phyloP scores from a whole-genome alignment of 2,329 filamentous ascomycete species.

The Aspergillus transmontanensis region DNA sequence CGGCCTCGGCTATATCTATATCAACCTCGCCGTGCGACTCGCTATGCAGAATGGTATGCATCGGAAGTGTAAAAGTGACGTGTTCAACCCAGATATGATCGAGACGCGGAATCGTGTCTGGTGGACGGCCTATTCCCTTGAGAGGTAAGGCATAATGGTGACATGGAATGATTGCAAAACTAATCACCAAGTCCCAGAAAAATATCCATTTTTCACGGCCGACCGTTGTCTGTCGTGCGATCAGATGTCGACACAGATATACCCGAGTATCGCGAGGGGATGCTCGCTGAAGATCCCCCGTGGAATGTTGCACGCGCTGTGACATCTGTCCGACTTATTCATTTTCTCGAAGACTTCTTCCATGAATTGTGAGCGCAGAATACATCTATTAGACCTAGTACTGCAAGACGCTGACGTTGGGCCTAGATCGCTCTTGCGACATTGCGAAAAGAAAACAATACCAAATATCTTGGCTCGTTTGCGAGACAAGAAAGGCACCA shows the following conservation, averaged over 20 bases:
- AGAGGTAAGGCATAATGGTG: conserved; percentile 41
- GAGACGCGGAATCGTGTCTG: conserved; percentile 55
- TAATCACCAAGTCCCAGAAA: conserved; percentile 33
- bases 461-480: conserved; percentile 13
- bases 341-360: conserved; percentile 24
- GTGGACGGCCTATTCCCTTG: conserved; percentile 56
- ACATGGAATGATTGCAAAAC: accelerated
- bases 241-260: conserved; percentile 54
- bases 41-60: conserved; percentile 61
- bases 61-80: conserved; percentile 47
- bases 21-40: conserved; percentile 54
- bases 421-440: conserved; percentile 18
- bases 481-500: conserved; percentile 9
- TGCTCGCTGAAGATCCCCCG: neutral
- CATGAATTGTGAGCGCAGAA: conserved; percentile 22
- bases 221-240: conserved; percentile 52
- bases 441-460: conserved; percentile 14
- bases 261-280: conserved; percentile 31
- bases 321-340: conserved; percentile 29
- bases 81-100: conserved; percentile 43
- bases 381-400: accelerated
- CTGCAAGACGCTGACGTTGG: neutral
- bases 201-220: conserved; percentile 55
- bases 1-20: conserved; percentile 55
- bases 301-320: conserved; percentile 16